Conservation (phyloP, 2,329 filamentous ascomycete species). For the Rhynchosporium agropyri region DNA sequence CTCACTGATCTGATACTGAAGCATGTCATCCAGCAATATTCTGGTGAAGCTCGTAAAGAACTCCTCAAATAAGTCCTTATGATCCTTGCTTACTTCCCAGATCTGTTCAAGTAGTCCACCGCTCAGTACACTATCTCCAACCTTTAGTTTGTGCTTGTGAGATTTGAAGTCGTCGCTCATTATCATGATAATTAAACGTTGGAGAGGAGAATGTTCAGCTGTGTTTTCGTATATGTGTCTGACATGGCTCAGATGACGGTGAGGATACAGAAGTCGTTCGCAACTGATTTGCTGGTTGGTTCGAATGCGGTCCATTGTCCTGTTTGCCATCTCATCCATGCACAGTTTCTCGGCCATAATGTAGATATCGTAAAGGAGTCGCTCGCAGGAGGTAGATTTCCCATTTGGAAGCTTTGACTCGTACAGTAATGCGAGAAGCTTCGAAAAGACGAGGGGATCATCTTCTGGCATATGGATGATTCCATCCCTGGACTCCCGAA, state of each 20-base stretch:
- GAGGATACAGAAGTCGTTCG: neutral
- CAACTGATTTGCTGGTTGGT: neutral
- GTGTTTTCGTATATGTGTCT: neutral
- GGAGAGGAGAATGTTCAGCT: neutral
- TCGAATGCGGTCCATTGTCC: neutral
- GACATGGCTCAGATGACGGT: neutral
- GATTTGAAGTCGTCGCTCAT: neutral
- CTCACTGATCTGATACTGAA: too few relatives aligned
- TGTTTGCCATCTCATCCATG: neutral
- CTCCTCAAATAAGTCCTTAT: neutral
- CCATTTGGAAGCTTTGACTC: neutral
- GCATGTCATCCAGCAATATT: too few relatives aligned
- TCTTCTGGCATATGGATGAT: slow-evolving; percentile 1
- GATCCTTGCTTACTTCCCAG: neutral
- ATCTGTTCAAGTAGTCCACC: neutral
- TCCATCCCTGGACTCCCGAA: neutral
- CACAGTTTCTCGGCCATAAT: slow-evolving; percentile 12
- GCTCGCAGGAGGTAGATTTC: neutral
- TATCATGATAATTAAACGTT: neutral
- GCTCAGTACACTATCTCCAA: neutral
- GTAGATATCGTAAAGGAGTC: neutral
- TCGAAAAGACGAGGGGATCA: neutral
- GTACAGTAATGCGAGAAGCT: neutral
- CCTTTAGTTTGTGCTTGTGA: neutral
- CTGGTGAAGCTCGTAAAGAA: neutral